phyloP scores from a whole-genome alignment of 495 filamentous ascomycete genomes.

The Ascodesmis nigricans region DNA sequence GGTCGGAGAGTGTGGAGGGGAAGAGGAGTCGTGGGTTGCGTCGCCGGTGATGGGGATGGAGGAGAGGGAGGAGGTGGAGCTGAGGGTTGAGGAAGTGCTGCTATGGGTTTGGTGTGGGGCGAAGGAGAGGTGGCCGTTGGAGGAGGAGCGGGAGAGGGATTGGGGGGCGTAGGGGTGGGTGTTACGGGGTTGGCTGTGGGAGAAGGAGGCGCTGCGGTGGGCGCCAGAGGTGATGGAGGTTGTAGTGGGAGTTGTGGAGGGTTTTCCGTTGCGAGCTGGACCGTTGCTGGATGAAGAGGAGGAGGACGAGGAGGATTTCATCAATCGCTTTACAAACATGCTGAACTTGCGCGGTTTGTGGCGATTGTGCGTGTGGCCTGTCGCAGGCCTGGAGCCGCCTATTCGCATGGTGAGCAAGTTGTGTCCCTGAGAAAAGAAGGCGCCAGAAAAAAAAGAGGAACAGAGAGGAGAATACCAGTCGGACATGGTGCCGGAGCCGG shows the following conservation, averaged over 20 bases:
- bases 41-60: slow-evolving; percentile 14
- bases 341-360: slow-evolving; percentile 63
- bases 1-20: slow-evolving; percentile 25
- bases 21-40: slow-evolving; percentile 21
- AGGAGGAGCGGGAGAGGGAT: slow-evolving; percentile 20
- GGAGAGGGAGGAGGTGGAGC: slow-evolving; percentile 24
- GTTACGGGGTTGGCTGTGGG: slow-evolving; percentile 9
- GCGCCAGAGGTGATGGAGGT: neutral
- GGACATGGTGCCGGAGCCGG: no score
- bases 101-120: no score
- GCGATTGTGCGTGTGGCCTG: no score
- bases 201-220: slow-evolving; percentile 7
- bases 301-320: slow-evolving; percentile 42
- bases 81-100: no score
- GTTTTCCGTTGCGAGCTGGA: slow-evolving; percentile 1
- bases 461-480: no score
- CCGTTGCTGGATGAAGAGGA: slow-evolving; percentile 8
- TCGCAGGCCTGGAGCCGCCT: no score
- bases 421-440: no score
- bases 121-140: slow-evolving; percentile 24
- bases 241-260: slow-evolving; percentile 7
- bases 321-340: slow-evolving; percentile 81
- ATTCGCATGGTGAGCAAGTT: no score
- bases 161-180: slow-evolving; percentile 5
- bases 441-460: no score